Evolutionary conservation across 768 basidiomycete genomes (phyloP), one percentile per base, ranked within the genome.

Genomic region (Auriscalpium microsporum): DNA sequence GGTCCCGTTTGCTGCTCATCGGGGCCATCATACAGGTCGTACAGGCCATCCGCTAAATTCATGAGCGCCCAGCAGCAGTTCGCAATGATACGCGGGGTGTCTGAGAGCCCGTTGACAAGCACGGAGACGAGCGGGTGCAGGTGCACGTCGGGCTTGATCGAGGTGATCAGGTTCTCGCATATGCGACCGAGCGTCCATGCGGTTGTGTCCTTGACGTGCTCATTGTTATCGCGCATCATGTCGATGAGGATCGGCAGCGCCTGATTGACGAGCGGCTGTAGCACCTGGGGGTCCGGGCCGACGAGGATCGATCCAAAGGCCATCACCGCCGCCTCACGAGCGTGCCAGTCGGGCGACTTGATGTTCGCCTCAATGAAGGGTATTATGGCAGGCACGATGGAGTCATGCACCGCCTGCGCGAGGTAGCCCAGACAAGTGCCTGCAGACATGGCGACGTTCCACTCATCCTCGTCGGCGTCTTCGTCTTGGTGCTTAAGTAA

Each of bases 301-400:
- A 97, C 95, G 34, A 98, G 81, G 64, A 99, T 98, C 0, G 92
- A 94, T 45, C 95, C 95, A 64, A 98, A 99, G 17, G 94, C 85
- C 94, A 98, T 99, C 54, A 98, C 85, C 6, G 94, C 95, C 0
- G 96, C 96, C 69, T 99, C 96, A 44, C 96, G 91, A 54, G 84
- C 77, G 65, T 90, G 92, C 96, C 96, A 99, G 67, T 96, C 91
- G 33, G 83, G 78, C 23, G 83, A 75, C 66, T 88, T 90, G 77
- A 99, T 98, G 72, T 97, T 85, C 14, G 85, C 85, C 72, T 98
- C 96, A 64, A 99, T 97, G 78, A 97, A 99, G 8, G 96, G 95
- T 53, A 99, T 94, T 51, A 97, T 90, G 8, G 86, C 85, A 1
- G 88, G 83, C 10, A 99, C 95, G 61, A 99, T 89, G 11, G 80